Evolutionary conservation across 345 rosid genomes (phyloP).

Genomic region (Kernera saxatilis): DNA sequence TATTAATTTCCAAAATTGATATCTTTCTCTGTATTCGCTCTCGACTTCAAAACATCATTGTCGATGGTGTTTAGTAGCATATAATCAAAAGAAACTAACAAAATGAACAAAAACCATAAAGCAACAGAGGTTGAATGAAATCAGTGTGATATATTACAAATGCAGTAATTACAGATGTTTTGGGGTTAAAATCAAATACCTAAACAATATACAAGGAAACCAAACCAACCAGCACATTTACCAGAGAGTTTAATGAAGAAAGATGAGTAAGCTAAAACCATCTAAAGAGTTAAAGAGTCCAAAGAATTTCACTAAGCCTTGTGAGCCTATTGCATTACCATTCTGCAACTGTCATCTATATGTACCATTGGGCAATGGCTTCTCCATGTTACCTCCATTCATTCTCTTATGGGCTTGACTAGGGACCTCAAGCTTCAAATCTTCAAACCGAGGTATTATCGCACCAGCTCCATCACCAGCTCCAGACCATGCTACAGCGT

Average conservation of each 20-base stretch:
- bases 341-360: slow-evolving; percentile 21
- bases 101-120: neutral
- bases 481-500: slow-evolving; percentile 21
- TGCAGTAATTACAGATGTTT: slow-evolving; percentile 19
- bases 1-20: neutral
- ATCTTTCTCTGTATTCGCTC: neutral
- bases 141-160: slow-evolving; percentile 3
- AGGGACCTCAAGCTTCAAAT: slow-evolving; percentile 17
- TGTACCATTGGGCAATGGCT: slow-evolving; percentile 10
- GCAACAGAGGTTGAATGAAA: neutral
- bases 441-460: slow-evolving; percentile 18
- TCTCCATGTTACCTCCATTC: slow-evolving; percentile 5
- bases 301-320: slow-evolving; percentile 28
- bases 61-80: neutral
- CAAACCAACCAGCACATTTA: slow-evolving; percentile 18
- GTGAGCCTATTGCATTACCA: slow-evolving; percentile 7
- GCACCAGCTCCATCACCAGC: slow-evolving; percentile 25
- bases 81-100: neutral
- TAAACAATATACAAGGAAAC: slow-evolving; percentile 20
- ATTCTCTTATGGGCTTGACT: slow-evolving; percentile 16
- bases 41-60: neutral
- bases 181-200: slow-evolving; percentile 7
- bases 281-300: slow-evolving; percentile 4
- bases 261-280: neutral
- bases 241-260: slow-evolving; percentile 18